These are phyloP conservation scores for Aspergillus sclerotiicarbonarius DNA, from an alignment of 495 filamentous ascomycete genomes.

Conservation along the genomic window DNA sequence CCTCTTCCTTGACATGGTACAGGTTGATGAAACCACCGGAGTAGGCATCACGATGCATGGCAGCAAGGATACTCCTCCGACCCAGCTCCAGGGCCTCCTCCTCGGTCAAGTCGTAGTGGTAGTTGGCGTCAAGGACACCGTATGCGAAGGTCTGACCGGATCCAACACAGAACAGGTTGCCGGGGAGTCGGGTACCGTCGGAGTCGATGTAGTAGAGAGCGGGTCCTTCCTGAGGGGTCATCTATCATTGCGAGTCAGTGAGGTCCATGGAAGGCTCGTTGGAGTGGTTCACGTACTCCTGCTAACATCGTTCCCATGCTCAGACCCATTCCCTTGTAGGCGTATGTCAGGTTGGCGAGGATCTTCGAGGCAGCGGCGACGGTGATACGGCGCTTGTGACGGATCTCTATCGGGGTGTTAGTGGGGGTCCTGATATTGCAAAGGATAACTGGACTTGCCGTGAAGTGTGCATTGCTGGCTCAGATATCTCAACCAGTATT, in stretches of 20 bases:
- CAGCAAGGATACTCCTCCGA: slow-evolving; percentile 88
- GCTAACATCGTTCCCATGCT: slow-evolving; percentile 99
- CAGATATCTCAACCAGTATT: slow-evolving; percentile 98
- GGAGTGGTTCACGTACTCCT: slow-evolving; percentile 57
- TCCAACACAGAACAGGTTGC: slow-evolving; percentile 97
- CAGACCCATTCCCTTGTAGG: slow-evolving; percentile 96
- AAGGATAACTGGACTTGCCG: slow-evolving; percentile 37
- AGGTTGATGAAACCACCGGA: slow-evolving; percentile 98
- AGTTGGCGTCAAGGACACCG: slow-evolving; percentile 94
- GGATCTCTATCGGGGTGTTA: slow-evolving; percentile 59
- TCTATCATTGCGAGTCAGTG: slow-evolving; percentile 23
- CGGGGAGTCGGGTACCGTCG: slow-evolving; percentile 87
- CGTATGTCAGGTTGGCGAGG: slow-evolving; percentile 94
- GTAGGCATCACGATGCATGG: slow-evolving; percentile 95
- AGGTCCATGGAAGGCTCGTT: neutral
- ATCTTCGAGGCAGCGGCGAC: slow-evolving; percentile 98
- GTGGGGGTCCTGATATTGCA: neutral
- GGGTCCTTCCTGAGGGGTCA: slow-evolving; percentile 89
- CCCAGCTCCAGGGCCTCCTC: slow-evolving; percentile 90
- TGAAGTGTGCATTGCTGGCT: slow-evolving; percentile 99
- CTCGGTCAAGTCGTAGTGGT: slow-evolving; percentile 79
- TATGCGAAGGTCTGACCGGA: slow-evolving; percentile 98
- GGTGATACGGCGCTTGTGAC: slow-evolving; percentile 97
- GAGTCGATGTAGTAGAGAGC: slow-evolving; percentile 99
- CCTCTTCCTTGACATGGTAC: slow-evolving; percentile 97